phyloP scores from a whole-genome alignment of 1,139 yeast genomes.

The Scheffersomyces stambukii region DNA sequence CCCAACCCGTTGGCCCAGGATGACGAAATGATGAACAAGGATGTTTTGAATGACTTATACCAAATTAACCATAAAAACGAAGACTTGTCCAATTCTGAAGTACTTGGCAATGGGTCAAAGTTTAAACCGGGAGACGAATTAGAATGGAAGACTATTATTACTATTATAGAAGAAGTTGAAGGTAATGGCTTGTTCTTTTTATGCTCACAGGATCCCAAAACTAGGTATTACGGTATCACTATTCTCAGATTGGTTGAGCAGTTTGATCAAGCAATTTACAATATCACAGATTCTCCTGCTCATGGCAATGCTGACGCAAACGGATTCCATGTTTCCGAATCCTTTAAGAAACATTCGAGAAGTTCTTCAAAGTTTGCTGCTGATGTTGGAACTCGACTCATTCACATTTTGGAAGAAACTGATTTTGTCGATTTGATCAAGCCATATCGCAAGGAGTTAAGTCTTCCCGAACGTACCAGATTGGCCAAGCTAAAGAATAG shows the following conservation, averaged over 20 bases:
- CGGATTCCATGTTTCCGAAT: constrained; percentile 4
- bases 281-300: constrained; percentile 28
- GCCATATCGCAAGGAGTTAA: constrained; percentile 57
- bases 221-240: constrained; percentile 70
- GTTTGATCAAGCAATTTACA: constrained; percentile 78
- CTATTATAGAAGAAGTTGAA: constrained; percentile 89
- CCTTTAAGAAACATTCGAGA: constrained; percentile 42
- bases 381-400: constrained; percentile 72
- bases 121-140: constrained; percentile 57
- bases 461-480: constrained; percentile 78
- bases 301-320: constrained; percentile 1
- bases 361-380: constrained; percentile 73
- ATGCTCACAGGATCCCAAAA: constrained; percentile 78
- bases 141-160: constrained; percentile 73
- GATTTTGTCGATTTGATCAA: constrained; percentile 66
- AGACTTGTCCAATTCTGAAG: constrained; percentile 23
- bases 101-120: constrained; percentile 5
- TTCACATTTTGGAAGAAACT: constrained; percentile 68
- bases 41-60: constrained; percentile 40
- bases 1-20: constrained; percentile 29
- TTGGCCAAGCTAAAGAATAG: constrained; percentile 60
- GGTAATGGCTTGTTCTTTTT: constrained; percentile 92
- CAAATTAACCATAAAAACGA: constrained; percentile 40
- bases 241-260: constrained; percentile 73
- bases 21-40: constrained; percentile 38